Conservation (phyloP, 345 rosid genomes). For the Aegle marmelos region DNA sequence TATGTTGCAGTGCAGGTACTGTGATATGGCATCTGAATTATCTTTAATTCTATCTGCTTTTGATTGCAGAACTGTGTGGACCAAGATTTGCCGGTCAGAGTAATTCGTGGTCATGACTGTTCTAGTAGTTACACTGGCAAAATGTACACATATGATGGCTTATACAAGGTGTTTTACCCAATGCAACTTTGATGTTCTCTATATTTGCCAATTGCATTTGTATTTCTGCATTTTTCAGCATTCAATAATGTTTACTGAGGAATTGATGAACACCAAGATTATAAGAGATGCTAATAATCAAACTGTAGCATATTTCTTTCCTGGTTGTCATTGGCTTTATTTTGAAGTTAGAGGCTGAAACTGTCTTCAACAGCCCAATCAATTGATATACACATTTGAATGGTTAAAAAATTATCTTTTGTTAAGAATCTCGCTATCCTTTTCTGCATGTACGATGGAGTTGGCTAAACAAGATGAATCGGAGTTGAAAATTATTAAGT, state of each 20-base stretch:
- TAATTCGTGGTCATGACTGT: conserved; percentile 76
- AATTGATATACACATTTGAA: background rate
- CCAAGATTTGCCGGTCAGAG: conserved; percentile 66
- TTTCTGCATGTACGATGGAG: background rate
- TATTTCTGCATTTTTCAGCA: background rate
- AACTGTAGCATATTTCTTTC: background rate
- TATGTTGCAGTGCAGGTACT: background rate
- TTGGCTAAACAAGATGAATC: background rate
- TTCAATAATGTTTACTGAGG: background rate
- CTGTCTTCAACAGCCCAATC: background rate
- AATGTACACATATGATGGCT: conserved; percentile 88
- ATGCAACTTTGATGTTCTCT: background rate
- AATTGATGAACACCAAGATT: background rate
- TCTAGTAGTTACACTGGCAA: conserved; percentile 61
- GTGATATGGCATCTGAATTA: background rate
- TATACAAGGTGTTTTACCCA: conserved; percentile 59
- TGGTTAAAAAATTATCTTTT: background rate
- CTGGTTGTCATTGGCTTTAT: background rate
- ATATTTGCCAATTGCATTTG: background rate
- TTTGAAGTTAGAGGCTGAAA: background rate
- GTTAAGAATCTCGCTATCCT: background rate
- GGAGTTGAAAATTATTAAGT: background rate
- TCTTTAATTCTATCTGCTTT: conserved; percentile 7
- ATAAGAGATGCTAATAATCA: background rate
- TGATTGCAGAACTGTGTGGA: conserved; percentile 69